phyloP scores from a whole-genome alignment of 331 rosid genomes.

The Quercus lobata region DNA sequence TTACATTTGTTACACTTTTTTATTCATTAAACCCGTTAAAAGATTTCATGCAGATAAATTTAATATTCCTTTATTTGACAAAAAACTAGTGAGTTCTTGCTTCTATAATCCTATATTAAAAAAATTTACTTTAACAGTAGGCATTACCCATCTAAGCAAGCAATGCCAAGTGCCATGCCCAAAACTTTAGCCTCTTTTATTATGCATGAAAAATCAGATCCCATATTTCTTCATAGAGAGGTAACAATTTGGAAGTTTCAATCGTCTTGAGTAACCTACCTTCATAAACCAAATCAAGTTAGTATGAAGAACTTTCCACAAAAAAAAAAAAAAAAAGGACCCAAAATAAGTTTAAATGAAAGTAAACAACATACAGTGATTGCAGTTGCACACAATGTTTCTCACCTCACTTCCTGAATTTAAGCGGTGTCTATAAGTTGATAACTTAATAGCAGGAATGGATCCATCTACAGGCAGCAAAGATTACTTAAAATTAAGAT shows the following conservation, averaged over 20 bases:
- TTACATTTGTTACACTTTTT: too few relatives aligned
- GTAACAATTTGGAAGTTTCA: conserved; percentile 33
- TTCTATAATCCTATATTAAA: neutral
- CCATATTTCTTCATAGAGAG: conserved; percentile 61
- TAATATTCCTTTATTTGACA: too few relatives aligned
- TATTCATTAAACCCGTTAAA: too few relatives aligned
- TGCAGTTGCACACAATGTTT: neutral
- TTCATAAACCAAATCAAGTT: conserved; percentile 16
- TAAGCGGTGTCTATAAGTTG: conserved; percentile 77
- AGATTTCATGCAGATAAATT: too few relatives aligned
- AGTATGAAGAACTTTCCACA: neutral
- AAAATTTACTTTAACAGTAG: neutral
- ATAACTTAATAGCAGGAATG: conserved; percentile 68
- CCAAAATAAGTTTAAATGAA: neutral
- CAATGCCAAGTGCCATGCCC: conserved; percentile 68
- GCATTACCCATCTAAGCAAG: conserved; percentile 70
- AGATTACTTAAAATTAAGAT: conserved; percentile 6
- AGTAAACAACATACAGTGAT: neutral
- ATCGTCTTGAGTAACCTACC: conserved; percentile 42
- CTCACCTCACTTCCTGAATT: conserved; percentile 57
- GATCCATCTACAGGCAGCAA: conserved; percentile 61
- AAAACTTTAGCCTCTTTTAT: conserved; percentile 66
- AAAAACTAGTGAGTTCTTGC: too few relatives aligned
- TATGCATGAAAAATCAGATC: conserved; percentile 79
- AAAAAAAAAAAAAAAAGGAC: neutral